These are phyloP conservation scores for Sarocladium strictum DNA, from an alignment of 2,329 filamentous ascomycete genomes.

Conservation along the genomic window DNA sequence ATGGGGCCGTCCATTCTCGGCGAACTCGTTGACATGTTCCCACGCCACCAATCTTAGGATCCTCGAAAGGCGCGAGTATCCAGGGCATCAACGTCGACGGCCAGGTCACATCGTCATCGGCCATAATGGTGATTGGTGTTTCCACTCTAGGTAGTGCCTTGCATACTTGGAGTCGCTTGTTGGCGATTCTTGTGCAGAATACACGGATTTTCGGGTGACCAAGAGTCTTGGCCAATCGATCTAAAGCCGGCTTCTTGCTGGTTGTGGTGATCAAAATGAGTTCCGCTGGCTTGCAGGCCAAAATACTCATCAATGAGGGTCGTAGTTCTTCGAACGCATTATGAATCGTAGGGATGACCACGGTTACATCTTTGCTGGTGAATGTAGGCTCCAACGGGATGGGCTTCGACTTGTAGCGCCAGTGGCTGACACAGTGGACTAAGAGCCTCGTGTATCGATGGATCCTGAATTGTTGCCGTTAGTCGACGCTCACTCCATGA, in stretches of 20 bases:
- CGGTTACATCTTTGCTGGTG: constrained; percentile 79
- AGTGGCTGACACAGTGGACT: constrained; percentile 80
- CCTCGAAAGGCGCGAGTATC: constrained; percentile 90
- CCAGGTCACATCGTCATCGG: constrained; percentile 95
- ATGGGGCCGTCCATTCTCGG: constrained; percentile 56
- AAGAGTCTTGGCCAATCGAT: constrained; percentile 59
- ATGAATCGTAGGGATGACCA: constrained; percentile 89
- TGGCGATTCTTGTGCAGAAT: constrained; percentile 75
- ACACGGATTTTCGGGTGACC: constrained; percentile 60
- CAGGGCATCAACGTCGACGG: constrained; percentile 79
- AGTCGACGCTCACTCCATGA: constrained; percentile 1
- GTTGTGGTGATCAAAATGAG: constrained; percentile 84
- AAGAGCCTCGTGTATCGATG: constrained; percentile 84
- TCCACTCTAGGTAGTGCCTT: constrained; percentile 79
- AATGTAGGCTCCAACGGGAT: constrained; percentile 76
- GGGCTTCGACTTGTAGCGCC: constrained; percentile 78
- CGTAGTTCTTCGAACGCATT: constrained; percentile 78
- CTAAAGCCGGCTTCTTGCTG: constrained; percentile 65
- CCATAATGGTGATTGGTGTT: constrained; percentile 83
- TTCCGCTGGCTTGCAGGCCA: constrained; percentile 62
- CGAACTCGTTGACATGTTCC: constrained; percentile 85
- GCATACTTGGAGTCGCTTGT: constrained; percentile 92
- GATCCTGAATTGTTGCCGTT: constrained; percentile 47
- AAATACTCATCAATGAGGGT: constrained; percentile 71
- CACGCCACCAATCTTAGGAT: constrained; percentile 77